phyloP scores from a whole-genome alignment of 176 grass and related monocot genomes.

The Aechmea fasciata region DNA sequence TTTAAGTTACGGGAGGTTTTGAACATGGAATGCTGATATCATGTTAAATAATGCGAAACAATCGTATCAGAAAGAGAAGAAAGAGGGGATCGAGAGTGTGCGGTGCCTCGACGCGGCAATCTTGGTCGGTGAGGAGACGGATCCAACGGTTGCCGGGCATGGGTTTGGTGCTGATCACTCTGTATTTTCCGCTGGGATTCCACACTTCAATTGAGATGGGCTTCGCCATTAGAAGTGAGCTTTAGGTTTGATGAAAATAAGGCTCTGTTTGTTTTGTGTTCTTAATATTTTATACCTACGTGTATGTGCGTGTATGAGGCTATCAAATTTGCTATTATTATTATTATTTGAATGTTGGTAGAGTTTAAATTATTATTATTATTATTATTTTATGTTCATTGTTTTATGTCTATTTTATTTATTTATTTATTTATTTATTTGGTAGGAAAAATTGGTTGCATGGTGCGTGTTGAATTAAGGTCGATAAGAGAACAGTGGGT shows the following conservation, averaged over 20 bases:
- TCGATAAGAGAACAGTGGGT: background rate
- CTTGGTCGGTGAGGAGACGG: slow-evolving; percentile 72
- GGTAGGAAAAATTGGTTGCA: background rate
- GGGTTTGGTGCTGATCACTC: slow-evolving; percentile 86
- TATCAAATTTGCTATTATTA: background rate
- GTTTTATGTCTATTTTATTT: background rate
- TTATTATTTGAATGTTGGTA: background rate
- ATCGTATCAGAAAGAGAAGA: background rate
- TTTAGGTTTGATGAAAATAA: background rate
- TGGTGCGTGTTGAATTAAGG: background rate
- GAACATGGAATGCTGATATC: no score
- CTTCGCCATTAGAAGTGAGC: slow-evolving; percentile 46
- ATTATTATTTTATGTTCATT: no score
- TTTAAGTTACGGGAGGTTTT: no score
- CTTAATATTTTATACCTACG: no score
- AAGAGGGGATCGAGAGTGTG: background rate
- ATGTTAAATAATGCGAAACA: background rate
- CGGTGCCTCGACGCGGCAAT: slow-evolving; percentile 61
- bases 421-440: background rate
- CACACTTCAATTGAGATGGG: slow-evolving; percentile 82
- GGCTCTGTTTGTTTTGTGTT: background rate
- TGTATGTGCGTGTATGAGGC: background rate
- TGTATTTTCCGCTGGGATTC: slow-evolving; percentile 82
- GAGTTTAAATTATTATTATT: background rate
- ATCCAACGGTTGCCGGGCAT: slow-evolving; percentile 95